phyloP scores from a whole-genome alignment of 1,284 basidiomycete species.

The Lignosus rhinocerotis region DNA sequence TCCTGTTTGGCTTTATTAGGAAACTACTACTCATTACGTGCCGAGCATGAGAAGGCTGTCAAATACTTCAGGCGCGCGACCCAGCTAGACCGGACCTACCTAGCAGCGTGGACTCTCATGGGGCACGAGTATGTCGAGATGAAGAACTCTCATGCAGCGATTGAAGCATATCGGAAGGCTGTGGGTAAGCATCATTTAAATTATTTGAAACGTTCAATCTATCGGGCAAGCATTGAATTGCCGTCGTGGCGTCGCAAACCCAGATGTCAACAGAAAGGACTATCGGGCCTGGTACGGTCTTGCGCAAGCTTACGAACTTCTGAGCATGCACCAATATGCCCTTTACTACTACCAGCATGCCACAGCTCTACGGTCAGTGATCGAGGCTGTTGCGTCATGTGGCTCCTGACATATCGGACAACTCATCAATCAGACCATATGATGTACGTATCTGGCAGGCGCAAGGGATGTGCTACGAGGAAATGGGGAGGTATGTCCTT shows the following conservation, averaged over 20 bases:
- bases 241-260: slow-evolving; percentile 10
- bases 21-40: slow-evolving; percentile 93
- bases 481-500: slow-evolving; percentile 68
- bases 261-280: slow-evolving; percentile 94
- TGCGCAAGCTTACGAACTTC: slow-evolving; percentile 95
- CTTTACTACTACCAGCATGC: slow-evolving; percentile 97
- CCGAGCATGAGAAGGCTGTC: slow-evolving; percentile 95
- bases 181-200: slow-evolving; percentile 63
- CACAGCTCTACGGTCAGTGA: slow-evolving; percentile 78
- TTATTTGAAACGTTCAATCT: background rate
- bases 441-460: slow-evolving; percentile 97
- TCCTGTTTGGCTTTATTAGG: slow-evolving; percentile 46
- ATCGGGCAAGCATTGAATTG: slow-evolving; percentile 5
- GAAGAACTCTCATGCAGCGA: slow-evolving; percentile 98
- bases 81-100: slow-evolving; percentile 90
- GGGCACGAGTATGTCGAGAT: slow-evolving; percentile 99
- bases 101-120: slow-evolving; percentile 99
- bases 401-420: slow-evolving; percentile 7
- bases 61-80: slow-evolving; percentile 94
- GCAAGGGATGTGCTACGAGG: slow-evolving; percentile 92
- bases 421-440: slow-evolving; percentile 71
- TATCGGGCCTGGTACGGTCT: slow-evolving; percentile 99
- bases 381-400: background rate
- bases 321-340: slow-evolving; percentile 96
- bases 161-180: slow-evolving; percentile 95